A percentile compares a stretch with the other conserved stretches of the same genome.
phyloP scores from a whole-genome alignment of 768 basidiomycete species.

The Mrakia frigida region DNA sequence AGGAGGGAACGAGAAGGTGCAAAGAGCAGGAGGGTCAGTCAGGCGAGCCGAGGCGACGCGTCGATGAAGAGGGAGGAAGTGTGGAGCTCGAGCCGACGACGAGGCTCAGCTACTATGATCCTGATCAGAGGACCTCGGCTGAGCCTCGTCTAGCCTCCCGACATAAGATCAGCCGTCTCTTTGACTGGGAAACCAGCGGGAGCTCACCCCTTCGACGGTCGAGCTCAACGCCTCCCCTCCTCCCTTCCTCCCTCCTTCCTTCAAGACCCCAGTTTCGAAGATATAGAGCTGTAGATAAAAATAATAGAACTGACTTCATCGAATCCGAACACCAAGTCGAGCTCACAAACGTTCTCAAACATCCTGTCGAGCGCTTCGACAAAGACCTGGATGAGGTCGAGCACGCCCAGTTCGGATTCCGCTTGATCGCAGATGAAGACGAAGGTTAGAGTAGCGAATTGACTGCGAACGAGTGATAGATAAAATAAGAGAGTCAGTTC shows the following conservation, averaged over 20 bases:
- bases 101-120: too few relatives aligned
- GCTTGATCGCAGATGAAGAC: constrained; percentile 86
- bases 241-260: neutral
- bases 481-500: neutral
- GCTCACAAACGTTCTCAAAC: constrained; percentile 97
- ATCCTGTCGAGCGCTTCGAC: constrained; percentile 93
- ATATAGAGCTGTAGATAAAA: neutral
- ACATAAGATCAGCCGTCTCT: too few relatives aligned
- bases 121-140: too few relatives aligned
- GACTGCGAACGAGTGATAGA: constrained; percentile 2
- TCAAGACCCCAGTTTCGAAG: neutral
- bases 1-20: constrained; percentile 12
- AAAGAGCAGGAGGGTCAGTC: too few relatives aligned
- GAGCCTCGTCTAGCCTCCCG: too few relatives aligned
- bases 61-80: neutral
- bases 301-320: constrained; percentile 66
- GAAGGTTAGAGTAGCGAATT: constrained; percentile 35
- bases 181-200: too few relatives aligned
- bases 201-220: too few relatives aligned
- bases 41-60: too few relatives aligned
- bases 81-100: too few relatives aligned
- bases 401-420: constrained; percentile 91
- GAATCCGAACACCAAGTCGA: constrained; percentile 97
- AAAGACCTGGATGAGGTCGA: constrained; percentile 97
- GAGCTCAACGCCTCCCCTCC: too few relatives aligned